These are phyloP conservation scores for Candida gigantensis DNA, from an alignment of 1,139 yeast species.

Conservation along the genomic window DNA sequence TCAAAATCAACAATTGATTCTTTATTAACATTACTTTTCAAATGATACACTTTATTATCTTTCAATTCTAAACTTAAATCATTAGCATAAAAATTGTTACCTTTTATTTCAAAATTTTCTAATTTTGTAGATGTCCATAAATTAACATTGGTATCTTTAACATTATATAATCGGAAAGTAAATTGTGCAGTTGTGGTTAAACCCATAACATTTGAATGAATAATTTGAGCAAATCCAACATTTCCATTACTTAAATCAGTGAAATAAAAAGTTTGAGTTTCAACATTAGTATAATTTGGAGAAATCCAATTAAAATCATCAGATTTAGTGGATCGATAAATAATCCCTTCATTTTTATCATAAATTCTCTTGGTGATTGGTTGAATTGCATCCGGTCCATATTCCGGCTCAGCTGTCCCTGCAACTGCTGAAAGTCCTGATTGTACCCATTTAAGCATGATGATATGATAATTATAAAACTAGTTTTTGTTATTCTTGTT, in stretches of 20 bases:
- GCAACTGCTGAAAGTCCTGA: conserved; percentile 90
- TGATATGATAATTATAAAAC: too few species aligned
- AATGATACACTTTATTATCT: conserved; percentile 54
- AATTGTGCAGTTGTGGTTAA: conserved; percentile 92
- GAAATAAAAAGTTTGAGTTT: conserved; percentile 91
- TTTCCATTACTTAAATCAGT: conserved; percentile 61
- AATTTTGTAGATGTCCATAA: conserved; percentile 91
- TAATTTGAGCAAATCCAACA: conserved; percentile 89
- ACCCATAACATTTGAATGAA: conserved; percentile 89
- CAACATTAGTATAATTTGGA: conserved; percentile 86
- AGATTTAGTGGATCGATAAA: conserved; percentile 48
- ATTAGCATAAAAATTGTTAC: conserved; percentile 80
- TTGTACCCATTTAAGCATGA: conserved; percentile 83
- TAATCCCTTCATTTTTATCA: conserved; percentile 36
- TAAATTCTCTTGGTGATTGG: conserved; percentile 66
- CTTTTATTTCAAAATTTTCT: conserved; percentile 75
- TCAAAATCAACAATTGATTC: conserved; percentile 74
- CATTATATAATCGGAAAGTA: conserved; percentile 77
- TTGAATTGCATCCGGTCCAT: conserved; percentile 88
- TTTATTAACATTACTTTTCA: conserved; percentile 65
- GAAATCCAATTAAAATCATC: conserved; percentile 74
- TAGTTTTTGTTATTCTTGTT: too few species aligned
- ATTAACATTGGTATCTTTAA: conserved; percentile 39
- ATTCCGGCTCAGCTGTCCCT: conserved; percentile 96
- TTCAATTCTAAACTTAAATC: conserved; percentile 61